Conservation (phyloP, 108 stramenopile species). For the Skeletonema menzelii region DNA sequence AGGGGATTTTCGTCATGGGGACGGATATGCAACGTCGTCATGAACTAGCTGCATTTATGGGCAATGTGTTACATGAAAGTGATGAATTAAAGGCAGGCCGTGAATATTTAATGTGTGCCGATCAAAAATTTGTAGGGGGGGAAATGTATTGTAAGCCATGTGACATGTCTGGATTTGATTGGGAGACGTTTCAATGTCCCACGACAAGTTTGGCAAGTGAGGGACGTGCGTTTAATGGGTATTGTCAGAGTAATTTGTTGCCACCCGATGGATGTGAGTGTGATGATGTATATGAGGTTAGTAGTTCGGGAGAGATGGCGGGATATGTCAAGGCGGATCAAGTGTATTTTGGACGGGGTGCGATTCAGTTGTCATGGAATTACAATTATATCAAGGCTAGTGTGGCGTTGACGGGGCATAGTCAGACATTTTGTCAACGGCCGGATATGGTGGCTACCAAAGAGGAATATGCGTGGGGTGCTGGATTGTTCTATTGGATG, state of each 20-base stretch:
- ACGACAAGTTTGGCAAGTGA: conserved; percentile 17
- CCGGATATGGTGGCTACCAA: conserved; percentile 43
- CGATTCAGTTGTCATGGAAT: conserved; percentile 49
- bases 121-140: conserved; percentile 5
- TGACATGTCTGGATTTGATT: conserved; percentile 26
- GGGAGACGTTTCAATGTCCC: conserved; percentile 29
- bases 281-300: conserved; percentile 38
- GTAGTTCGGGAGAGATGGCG: background rate
- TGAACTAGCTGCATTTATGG: conserved; percentile 17
- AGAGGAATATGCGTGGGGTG: conserved; percentile 49
- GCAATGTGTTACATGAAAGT: conserved; percentile 13
- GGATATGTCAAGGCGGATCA: conserved; percentile 39
- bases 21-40: conserved; percentile 4
- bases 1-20: conserved; percentile 9
- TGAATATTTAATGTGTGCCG: conserved; percentile 48
- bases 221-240: conserved; percentile 33
- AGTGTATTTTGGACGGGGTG: conserved; percentile 40
- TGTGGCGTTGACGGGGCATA: conserved; percentile 41
- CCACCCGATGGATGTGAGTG: conserved; percentile 50
- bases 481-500: conserved; percentile 49
- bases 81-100: conserved; percentile 10
- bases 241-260: conserved; percentile 43
- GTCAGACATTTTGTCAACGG: conserved; percentile 44
- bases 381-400: conserved; percentile 44
- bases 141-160: conserved; percentile 50